A percentile compares a stretch with the other conserved stretches of the same genome.
phyloP scores from a whole-genome alignment of 306 rosid genomes.

The Acmispon strigosus region DNA sequence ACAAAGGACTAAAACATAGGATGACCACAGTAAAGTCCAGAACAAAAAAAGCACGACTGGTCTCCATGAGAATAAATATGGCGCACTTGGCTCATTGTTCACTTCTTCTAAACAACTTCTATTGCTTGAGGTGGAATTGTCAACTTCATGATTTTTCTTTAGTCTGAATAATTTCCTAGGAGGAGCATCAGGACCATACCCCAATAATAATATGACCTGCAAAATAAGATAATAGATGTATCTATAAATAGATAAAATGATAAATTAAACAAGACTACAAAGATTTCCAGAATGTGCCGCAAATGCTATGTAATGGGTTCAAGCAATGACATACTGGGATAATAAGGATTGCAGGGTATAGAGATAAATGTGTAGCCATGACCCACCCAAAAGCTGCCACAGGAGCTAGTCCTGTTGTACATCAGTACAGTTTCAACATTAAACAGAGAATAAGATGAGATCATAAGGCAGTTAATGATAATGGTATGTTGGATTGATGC shows the following conservation, averaged over 20 bases:
- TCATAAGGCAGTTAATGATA: conserved; percentile 1
- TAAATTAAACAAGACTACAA: not conserved
- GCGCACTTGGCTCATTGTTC: not conserved
- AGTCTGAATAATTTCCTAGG: conserved; percentile 57
- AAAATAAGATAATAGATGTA: conserved; percentile 13
- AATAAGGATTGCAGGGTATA: conserved; percentile 73
- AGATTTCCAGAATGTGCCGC: conserved; percentile 4
- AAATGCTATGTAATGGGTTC: conserved; percentile 15
- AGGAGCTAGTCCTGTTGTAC: conserved; percentile 55
- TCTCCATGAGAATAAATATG: conserved; percentile 55
- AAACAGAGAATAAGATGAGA: conserved; percentile 18
- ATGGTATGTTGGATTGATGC: not conserved
- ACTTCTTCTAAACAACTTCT: conserved; percentile 27
- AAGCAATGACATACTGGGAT: conserved; percentile 61
- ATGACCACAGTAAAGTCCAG: conserved; percentile 67
- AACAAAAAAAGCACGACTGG: conserved; percentile 42
- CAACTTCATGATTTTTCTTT: conserved; percentile 32
- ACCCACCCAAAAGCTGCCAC: conserved; percentile 98
- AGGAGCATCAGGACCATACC: conserved; percentile 87
- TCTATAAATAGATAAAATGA: conserved; percentile 7
- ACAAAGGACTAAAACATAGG: conserved; percentile 69
- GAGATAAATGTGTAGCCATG: conserved; percentile 86
- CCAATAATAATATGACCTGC: conserved; percentile 71
- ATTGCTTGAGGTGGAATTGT: conserved; percentile 36
- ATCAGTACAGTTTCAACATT: conserved; percentile 26